Base-by-base conservation (phyloP, 257 asterid species). In the Lithospermum erythrorhizon region DNA sequence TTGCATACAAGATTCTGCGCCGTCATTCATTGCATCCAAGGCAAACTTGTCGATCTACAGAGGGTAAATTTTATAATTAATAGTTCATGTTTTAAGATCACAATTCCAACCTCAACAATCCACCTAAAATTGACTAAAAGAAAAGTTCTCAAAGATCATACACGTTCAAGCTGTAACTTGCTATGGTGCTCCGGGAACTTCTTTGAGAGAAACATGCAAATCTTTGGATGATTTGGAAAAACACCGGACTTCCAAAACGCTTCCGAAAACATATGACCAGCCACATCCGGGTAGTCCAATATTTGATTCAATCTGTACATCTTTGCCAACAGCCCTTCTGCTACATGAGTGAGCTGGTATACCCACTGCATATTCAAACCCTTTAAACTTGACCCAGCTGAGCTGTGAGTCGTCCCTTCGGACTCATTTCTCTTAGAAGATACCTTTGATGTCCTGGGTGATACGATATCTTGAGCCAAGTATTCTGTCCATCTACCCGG, bases 311-410 rank as follows among this genome's bases (percentile, higher is more conserved):
- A 75, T 68, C 95, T 81, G 68, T 93, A 89, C 83, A 93, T 86
- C 75, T 93, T 93, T n/a, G 95, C 90, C 95, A 93, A 76, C 68
- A 93, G 77, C 70, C 98, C 98, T 80, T 86, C 89, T 48, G 98
- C 98, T 65, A 93, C 98, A 70, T 78, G 94, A 5, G 84, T 84
- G 76, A 93, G 98, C 90, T 89, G 97, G 75, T 86, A 78, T 61
- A 88, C 89, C 97, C 95, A 93, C 73, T 84, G 97, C 93, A 93
- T 82, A 84, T 86, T 93, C 83, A 93, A 75, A 54, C 95, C 96
- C 86, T 89, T 91, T 27, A 75, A 86, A 23, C 79, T 73, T 53
- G 87, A 70, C 51, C 84, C 75, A 55, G 75, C 70, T 13, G 87
- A 71, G 68, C 75, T 76, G 19, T 81, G 94, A 62, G 68, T 71